A percentile compares a stretch with the other conserved stretches of the same genome.
These are phyloP conservation scores for Trichophyton simii DNA, from an alignment of 2,329 filamentous ascomycete species.

Conservation along the genomic window DNA sequence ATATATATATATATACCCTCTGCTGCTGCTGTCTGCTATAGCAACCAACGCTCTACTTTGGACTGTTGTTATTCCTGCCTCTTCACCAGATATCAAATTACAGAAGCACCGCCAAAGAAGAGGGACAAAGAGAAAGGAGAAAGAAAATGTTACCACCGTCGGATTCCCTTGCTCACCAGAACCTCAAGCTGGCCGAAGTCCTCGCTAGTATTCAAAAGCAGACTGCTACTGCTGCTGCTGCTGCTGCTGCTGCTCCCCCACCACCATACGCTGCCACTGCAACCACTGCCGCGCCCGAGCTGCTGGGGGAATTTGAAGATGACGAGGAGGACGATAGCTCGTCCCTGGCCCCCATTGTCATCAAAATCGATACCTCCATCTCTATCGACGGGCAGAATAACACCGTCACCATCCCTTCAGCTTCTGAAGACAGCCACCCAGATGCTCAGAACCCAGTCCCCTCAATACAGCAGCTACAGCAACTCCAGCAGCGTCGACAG, in stretches of 20 bases:
- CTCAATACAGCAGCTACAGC: constrained; percentile 7
- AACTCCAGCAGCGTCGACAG: constrained; percentile 16
- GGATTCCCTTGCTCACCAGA: constrained; percentile 20
- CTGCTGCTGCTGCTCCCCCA: constrained; percentile 11
- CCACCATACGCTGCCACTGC: constrained; percentile 17
- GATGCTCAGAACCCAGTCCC: neutral
- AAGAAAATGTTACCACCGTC: constrained; percentile 21
- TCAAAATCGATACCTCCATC: constrained; percentile 27
- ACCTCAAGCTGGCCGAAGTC: constrained; percentile 19
- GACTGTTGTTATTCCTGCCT: neutral
- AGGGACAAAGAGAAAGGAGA: neutral
- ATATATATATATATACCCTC: neutral
- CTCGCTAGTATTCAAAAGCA: constrained; percentile 14
- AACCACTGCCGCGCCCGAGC: neutral
- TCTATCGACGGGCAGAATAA: constrained; percentile 24
- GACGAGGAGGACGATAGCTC: constrained; percentile 14
- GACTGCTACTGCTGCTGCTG: constrained; percentile 11
- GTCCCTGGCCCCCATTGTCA: constrained; percentile 17
- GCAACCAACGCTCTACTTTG: too few species aligned
- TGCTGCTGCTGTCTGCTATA: neutral
- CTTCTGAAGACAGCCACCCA: constrained; percentile 1
- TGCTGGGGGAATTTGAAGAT: constrained; percentile 7
- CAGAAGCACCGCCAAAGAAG: neutral
- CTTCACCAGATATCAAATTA: neutral
- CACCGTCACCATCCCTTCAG: constrained; percentile 19